Evolutionary conservation across 2,329 filamentous ascomycete genomes (phyloP), one percentile per base, ranked within the genome.

Genomic region (Metarhizium robertsii): DNA sequence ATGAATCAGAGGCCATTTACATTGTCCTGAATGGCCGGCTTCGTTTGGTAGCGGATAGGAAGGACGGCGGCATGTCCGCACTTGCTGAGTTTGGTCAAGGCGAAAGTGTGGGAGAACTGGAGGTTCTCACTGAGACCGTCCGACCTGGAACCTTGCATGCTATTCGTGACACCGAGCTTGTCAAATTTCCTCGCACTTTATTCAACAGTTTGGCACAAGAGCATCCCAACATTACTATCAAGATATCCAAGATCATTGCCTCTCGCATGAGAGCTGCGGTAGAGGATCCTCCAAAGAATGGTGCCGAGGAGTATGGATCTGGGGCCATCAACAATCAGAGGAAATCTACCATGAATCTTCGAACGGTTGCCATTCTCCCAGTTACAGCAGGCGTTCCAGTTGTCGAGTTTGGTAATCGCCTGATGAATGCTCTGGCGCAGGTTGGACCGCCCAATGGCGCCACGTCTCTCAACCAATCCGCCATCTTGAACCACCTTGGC

Each of bases 151-250:
- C 92, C 1, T 74, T 99, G 14, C 92, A 97, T 66, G 94, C 94
- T 5, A 99, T 99, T 62, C 88, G 94, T 56, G 94, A 97, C 61
- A 97, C 94, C 0, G 94, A 99, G 67, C 75, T 99, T 32, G 92
- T 95, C 57, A 97, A 96, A 64, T 96, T 99, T 58, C 94, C 94
- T 1, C 88, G 92, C 57, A 96, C 90, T 0, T 75, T 99, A 1
- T 99, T 99, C 77, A 99, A 99, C 75, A 99, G 94, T 66, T 81
- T 99, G 53, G 94, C 94, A 0, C 87, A 96, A 66, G 94, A 99
- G 66, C 94, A 99, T 66, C 94, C 94, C 5, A 95, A 91, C 47
- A 99, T 99, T 65, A 97, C 94, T 0, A 97, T 99, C 69, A 96
- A 97, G 71, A 95, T 99, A 32, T 97, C 94, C 1, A 99, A 97